Percentiles rank a stretch among this genome's conserved stretches.
These are phyloP conservation scores for Glycine soja DNA, from an alignment of 306 rosid genomes.

Conservation along the genomic window DNA sequence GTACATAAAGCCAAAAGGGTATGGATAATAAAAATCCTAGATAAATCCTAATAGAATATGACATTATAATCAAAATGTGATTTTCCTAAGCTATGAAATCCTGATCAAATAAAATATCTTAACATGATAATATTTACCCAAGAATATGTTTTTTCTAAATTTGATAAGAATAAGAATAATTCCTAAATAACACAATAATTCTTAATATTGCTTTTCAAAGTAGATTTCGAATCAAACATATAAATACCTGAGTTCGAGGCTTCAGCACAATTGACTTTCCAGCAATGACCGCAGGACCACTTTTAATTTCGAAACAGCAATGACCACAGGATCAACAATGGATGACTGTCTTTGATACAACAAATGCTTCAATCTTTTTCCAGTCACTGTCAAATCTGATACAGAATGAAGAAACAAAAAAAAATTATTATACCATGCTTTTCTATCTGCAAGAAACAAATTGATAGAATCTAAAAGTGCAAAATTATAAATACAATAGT, in stretches of 20 bases:
- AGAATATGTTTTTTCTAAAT: neutral
- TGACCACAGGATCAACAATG: too few species aligned
- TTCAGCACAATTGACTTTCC: too few species aligned
- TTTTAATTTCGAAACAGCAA: too few species aligned
- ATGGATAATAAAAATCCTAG: neutral
- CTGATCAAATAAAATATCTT: neutral
- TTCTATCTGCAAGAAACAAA: constrained; percentile 72
- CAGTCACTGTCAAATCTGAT: too few species aligned
- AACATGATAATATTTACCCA: neutral
- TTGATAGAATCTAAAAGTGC: constrained; percentile 39
- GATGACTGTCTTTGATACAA: too few species aligned
- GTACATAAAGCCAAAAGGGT: neutral
- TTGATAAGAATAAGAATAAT: neutral
- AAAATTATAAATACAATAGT: constrained; percentile 1
- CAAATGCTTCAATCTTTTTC: too few species aligned
- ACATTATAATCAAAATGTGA: neutral
- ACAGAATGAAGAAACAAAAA: too few species aligned
- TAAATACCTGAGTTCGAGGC: too few species aligned
- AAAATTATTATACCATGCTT: constrained; percentile 79
- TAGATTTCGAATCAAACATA: too few species aligned
- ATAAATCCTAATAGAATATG: neutral
- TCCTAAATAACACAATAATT: neutral
- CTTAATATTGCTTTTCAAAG: neutral
- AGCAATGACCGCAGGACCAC: too few species aligned
- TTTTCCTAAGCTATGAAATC: neutral